These are phyloP conservation scores for Botrytis sinoallii DNA, from an alignment of 2,329 filamentous ascomycete genomes.

Conservation along the genomic window DNA sequence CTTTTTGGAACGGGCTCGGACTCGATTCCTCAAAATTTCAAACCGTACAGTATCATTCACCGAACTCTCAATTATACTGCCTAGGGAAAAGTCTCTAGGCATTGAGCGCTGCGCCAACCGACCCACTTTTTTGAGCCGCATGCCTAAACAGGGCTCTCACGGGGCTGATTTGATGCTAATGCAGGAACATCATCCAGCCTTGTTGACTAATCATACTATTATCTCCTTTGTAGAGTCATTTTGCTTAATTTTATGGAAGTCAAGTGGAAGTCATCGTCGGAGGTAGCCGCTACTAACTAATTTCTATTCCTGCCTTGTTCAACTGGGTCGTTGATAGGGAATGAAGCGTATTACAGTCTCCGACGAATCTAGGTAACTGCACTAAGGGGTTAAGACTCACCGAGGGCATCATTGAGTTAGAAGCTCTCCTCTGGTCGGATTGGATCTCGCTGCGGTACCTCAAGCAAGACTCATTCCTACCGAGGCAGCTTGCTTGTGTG, in stretches of 20 bases:
- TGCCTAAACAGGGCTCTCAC: not conserved
- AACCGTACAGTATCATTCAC: not conserved
- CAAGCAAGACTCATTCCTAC: not conserved
- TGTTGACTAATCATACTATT: not conserved
- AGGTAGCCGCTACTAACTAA: not conserved
- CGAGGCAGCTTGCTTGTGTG: not conserved
- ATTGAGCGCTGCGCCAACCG: not conserved
- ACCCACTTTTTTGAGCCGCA: slow-evolving; percentile 10
- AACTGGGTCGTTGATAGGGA: not conserved
- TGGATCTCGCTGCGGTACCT: not conserved
- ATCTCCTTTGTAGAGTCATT: not conserved
- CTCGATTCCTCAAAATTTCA: not conserved
- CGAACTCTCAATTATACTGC: not conserved
- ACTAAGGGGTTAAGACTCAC: not conserved
- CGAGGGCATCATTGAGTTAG: not conserved
- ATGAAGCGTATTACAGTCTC: not conserved
- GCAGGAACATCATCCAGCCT: not conserved
- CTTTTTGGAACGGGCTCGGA: not conserved
- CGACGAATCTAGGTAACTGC: slow-evolving; percentile 1
- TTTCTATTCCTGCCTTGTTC: not conserved
- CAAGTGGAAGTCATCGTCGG: not conserved
- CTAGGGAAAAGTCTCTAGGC: slow-evolving; percentile 5
- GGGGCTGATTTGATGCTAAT: not conserved
- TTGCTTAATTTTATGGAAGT: not conserved
- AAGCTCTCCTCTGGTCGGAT: not conserved